phyloP scores from a whole-genome alignment of 108 stramenopile genomes.

The Stephanodiscus minutulus region DNA sequence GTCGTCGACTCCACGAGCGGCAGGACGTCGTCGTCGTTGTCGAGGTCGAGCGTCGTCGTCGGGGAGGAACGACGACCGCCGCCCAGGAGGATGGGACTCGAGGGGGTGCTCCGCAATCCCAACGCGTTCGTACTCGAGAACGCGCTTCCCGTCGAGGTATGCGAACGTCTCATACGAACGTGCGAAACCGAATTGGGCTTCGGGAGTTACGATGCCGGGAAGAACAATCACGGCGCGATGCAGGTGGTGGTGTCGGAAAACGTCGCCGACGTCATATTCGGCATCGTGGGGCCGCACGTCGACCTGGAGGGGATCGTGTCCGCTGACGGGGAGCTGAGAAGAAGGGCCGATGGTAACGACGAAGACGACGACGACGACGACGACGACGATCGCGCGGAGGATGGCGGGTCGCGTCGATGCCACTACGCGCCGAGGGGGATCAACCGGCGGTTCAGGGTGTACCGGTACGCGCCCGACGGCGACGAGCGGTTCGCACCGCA shows the following conservation, averaged over 20 bases:
- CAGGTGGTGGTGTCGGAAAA: conserved; percentile 70
- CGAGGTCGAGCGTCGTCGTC: not conserved
- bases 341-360: conserved; percentile 16
- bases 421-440: conserved; percentile 58
- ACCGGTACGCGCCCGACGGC: conserved; percentile 66
- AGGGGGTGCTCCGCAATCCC: conserved; percentile 53
- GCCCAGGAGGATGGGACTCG: conserved; percentile 54
- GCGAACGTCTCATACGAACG: conserved; percentile 59
- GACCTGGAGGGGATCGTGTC: conserved; percentile 57
- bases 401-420: conserved; percentile 1
- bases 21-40: not conserved
- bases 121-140: conserved; percentile 68
- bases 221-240: conserved; percentile 80
- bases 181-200: conserved; percentile 62
- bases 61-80: not conserved
- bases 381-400: not conserved
- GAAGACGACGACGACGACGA: conserved; percentile 16
- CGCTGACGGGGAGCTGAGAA: conserved; percentile 20
- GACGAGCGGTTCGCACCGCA: conserved; percentile 81
- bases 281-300: conserved; percentile 60
- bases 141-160: conserved; percentile 51
- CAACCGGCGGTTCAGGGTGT: conserved; percentile 80
- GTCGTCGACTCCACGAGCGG: too few relatives aligned
- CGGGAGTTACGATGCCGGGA: conserved; percentile 68
- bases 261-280: conserved; percentile 50